These are phyloP conservation scores for Sporothrix pallida DNA, from an alignment of 2,329 filamentous ascomycete genomes.

Conservation along the genomic window DNA sequence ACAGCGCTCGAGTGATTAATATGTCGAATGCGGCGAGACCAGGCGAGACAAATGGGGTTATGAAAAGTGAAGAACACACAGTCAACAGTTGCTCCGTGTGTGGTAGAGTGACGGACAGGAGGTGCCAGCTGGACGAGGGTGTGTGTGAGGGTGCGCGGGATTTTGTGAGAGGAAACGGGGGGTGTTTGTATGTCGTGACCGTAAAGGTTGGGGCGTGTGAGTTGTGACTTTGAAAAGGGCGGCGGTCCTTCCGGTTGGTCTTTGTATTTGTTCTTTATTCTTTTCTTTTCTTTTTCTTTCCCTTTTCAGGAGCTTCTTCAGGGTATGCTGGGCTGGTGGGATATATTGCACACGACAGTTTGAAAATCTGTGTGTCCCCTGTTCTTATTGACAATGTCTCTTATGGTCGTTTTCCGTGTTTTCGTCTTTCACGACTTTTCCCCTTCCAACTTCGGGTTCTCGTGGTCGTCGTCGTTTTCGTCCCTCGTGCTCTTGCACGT, in stretches of 20 bases:
- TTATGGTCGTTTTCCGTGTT: neutral
- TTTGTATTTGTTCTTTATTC: neutral
- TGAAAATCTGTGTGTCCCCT: neutral
- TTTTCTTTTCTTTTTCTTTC: neutral
- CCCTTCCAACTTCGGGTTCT: neutral
- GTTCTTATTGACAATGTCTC: neutral
- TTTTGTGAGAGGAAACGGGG: conserved; percentile 13
- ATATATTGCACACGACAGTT: neutral
- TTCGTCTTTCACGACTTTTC: conserved; percentile 8
- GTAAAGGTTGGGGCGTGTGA: neutral
- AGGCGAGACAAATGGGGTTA: conserved; percentile 14
- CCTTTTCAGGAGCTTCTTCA: neutral
- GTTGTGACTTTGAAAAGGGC: neutral
- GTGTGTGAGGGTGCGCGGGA: conserved; percentile 26
- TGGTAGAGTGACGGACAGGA: neutral
- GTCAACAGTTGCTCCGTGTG: neutral
- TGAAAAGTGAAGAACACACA: neutral
- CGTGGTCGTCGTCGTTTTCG: neutral
- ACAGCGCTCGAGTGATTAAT: conserved; percentile 15
- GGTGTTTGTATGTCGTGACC: neutral
- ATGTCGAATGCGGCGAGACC: conserved; percentile 7
- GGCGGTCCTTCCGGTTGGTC: neutral
- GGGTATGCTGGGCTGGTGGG: neutral
- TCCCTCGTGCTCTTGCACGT: neutral
- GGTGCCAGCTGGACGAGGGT: conserved; percentile 23